Conservation (phyloP, 2,329 filamentous ascomycete genomes). For the Fonsecaea pugnacius region DNA sequence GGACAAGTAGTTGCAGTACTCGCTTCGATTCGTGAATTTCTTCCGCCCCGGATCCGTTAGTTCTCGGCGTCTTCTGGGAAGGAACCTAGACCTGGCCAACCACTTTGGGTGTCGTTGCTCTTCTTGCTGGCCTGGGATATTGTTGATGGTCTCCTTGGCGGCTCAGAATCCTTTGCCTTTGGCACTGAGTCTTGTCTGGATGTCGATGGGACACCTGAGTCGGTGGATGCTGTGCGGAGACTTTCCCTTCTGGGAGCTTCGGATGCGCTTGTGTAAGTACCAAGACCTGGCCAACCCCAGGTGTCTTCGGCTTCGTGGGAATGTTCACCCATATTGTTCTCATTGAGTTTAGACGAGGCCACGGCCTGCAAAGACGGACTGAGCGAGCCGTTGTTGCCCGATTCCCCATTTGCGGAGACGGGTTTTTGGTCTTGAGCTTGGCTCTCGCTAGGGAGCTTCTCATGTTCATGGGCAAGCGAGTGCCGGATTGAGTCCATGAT, state of each 20-base stretch:
- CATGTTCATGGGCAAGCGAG: slow-evolving; percentile 27
- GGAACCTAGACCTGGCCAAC: slow-evolving; percentile 31
- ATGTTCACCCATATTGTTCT: slow-evolving; percentile 32
- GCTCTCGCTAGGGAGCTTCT: slow-evolving; percentile 12
- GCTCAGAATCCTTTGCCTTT: slow-evolving; percentile 1
- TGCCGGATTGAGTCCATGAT: slow-evolving; percentile 28
- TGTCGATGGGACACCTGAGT: not conserved
- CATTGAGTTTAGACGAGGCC: slow-evolving; percentile 25
- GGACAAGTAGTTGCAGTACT: not conserved
- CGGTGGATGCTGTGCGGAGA: not conserved
- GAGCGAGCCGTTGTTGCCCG: slow-evolving; percentile 19
- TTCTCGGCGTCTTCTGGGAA: slow-evolving; percentile 11
- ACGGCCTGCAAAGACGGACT: slow-evolving; percentile 31
- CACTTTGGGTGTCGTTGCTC: slow-evolving; percentile 26
- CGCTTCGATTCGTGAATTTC: not conserved
- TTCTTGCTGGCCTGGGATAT: slow-evolving; percentile 29
- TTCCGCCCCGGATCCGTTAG: not conserved
- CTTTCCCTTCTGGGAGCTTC: slow-evolving; percentile 1
- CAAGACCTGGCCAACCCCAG: slow-evolving; percentile 28
- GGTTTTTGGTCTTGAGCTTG: slow-evolving; percentile 12
- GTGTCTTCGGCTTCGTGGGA: slow-evolving; percentile 25
- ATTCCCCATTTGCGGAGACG: not conserved
- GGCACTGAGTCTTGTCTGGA: slow-evolving; percentile 1
- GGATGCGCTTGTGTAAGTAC: slow-evolving; percentile 10
- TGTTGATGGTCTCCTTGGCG: slow-evolving; percentile 22